A percentile compares a stretch with the other conserved stretches of the same genome.
phyloP scores from a whole-genome alignment of 192 early-diverging fungal species.

The Ambispora gerdemannii region DNA sequence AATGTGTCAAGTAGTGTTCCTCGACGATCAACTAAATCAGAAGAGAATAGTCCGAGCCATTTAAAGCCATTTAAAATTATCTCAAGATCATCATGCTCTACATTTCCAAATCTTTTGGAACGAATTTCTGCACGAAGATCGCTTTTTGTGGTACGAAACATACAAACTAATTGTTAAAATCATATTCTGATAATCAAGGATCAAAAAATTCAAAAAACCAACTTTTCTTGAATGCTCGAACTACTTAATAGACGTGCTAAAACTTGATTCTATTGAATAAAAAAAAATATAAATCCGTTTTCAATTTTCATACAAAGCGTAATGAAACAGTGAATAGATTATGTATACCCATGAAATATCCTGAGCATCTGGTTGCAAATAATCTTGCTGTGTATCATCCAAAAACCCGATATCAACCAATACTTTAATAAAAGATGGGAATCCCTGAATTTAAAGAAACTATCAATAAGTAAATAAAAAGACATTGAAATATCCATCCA shows the following conservation, averaged over 20 bases:
- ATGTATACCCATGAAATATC: conserved; percentile 67
- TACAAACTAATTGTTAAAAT: no score
- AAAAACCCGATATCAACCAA: conserved; percentile 92
- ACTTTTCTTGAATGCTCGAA: conserved; percentile 38
- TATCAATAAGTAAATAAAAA: no score
- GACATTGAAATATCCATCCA: no score
- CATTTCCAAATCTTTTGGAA: conserved; percentile 62
- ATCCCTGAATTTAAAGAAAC: conserved; percentile 52
- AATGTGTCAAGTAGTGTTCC: conserved; percentile 87
- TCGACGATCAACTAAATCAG: conserved; percentile 56
- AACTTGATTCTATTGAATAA: conserved; percentile 55
- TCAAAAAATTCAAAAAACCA: conserved; percentile 20
- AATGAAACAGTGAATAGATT: background rate
- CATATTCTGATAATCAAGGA: background rate
- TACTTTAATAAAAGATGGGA: conserved; percentile 94
- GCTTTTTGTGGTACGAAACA: conserved; percentile 21
- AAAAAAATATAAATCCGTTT: background rate
- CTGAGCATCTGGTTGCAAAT: conserved; percentile 52
- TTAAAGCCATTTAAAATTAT: conserved; percentile 71
- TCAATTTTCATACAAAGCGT: background rate
- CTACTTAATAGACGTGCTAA: conserved; percentile 56
- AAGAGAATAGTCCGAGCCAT: conserved; percentile 81
- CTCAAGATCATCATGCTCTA: conserved; percentile 43
- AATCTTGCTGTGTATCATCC: conserved; percentile 63
- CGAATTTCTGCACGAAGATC: conserved; percentile 62